Conservation (phyloP, 805 yeast species). For the Lipomyces anomalus region DNA sequence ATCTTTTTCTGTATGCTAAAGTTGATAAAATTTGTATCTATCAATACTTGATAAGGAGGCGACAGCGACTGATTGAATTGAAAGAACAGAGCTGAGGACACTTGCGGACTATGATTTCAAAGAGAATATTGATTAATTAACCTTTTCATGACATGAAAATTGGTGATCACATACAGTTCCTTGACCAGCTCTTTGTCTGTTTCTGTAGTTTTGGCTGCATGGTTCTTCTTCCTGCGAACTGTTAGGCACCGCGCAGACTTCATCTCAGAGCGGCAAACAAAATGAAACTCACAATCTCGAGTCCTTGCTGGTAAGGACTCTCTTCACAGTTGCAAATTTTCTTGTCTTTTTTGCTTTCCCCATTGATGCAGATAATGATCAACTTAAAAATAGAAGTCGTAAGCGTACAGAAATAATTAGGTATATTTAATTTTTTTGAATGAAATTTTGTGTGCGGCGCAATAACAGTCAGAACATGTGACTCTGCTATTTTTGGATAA, state of each 20-base stretch:
- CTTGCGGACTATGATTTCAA: slow-evolving; percentile 61
- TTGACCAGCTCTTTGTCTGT: slow-evolving; percentile 74
- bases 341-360: slow-evolving; percentile 96
- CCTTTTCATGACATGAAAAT: not conserved
- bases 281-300: slow-evolving; percentile 46
- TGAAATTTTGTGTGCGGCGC: no score
- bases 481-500: no score
- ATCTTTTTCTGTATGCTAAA: slow-evolving; percentile 94
- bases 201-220: slow-evolving; percentile 37
- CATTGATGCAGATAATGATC: no score
- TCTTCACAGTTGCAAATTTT: slow-evolving; percentile 89
- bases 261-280: not conserved
- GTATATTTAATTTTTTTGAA: no score
- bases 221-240: slow-evolving; percentile 35
- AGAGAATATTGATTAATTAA: slow-evolving; percentile 27
- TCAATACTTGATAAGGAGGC: slow-evolving; percentile 95
- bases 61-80: slow-evolving; percentile 89
- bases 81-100: slow-evolving; percentile 90
- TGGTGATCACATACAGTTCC: slow-evolving; percentile 38
- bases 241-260: slow-evolving; percentile 1
- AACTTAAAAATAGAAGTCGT: no score
- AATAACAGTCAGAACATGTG: no score
- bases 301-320: slow-evolving; percentile 70
- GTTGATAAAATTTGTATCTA: slow-evolving; percentile 95
- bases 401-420: no score